Conservation (phyloP, 192 early-diverging fungal genomes). For the Podila clonocystis region DNA sequence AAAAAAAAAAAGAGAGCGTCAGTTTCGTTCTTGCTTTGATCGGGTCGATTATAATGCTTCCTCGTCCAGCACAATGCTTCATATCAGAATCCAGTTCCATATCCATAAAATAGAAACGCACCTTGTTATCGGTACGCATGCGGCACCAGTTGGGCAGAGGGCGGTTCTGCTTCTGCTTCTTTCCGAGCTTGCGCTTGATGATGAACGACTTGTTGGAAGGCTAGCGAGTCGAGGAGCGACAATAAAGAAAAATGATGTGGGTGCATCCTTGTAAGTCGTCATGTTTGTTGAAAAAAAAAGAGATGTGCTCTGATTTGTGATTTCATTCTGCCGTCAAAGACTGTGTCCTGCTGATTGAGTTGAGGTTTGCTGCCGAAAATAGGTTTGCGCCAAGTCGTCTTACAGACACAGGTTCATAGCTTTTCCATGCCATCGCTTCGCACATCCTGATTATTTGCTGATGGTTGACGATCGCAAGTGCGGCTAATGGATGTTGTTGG, state of each 20-base stretch:
- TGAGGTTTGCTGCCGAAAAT: no score
- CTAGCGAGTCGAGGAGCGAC: slow-evolving; percentile 48
- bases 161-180: slow-evolving; percentile 99
- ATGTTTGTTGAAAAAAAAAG: neutral
- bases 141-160: slow-evolving; percentile 98
- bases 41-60: neutral
- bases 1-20: neutral
- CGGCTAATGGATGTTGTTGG: no score
- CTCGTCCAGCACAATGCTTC: neutral
- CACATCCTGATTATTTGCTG: no score
- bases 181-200: slow-evolving; percentile 98
- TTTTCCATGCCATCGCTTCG: no score
- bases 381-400: no score
- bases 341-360: no score
- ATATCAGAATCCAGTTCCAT: neutral
- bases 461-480: no score
- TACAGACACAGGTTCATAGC: no score
- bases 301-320: no score
- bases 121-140: slow-evolving; percentile 93
- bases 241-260: neutral
- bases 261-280: slow-evolving; percentile 1
- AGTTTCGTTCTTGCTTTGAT: neutral
- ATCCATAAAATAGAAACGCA: slow-evolving; percentile 63
- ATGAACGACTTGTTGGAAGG: slow-evolving; percentile 98
- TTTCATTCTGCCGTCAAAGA: no score